Evolutionary conservation across 1,284 basidiomycete genomes (phyloP).

Genomic region (Boletus smithii): DNA sequence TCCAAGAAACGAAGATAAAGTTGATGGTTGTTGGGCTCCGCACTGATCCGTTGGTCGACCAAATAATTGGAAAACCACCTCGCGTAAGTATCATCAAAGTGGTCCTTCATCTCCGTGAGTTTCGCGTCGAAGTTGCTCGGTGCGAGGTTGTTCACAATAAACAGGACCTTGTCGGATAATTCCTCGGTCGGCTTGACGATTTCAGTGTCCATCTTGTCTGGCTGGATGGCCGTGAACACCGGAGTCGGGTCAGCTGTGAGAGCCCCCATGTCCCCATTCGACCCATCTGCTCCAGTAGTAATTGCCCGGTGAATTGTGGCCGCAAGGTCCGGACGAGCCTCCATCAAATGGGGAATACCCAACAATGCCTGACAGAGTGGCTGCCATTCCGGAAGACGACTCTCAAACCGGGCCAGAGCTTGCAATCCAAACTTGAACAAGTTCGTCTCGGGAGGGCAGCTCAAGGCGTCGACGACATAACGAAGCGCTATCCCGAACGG

Average conservation of each 20-base stretch:
- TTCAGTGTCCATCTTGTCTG: constrained; percentile 60
- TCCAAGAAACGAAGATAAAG: constrained; percentile 95
- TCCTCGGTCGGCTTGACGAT: constrained; percentile 79
- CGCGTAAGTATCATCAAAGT: constrained; percentile 80
- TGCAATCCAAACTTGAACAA: constrained; percentile 96
- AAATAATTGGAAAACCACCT: constrained; percentile 98
- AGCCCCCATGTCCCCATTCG: constrained; percentile 39
- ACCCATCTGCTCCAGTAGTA: constrained; percentile 45
- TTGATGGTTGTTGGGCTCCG: constrained; percentile 96
- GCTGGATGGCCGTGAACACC: constrained; percentile 72
- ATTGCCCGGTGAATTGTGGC: constrained; percentile 72
- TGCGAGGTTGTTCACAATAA: constrained; percentile 98
- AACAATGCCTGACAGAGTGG: constrained; percentile 89
- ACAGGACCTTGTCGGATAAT: constrained; percentile 90
- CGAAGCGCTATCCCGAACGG: constrained; percentile 96
- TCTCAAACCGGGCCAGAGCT: constrained; percentile 87
- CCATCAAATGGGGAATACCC: constrained; percentile 83
- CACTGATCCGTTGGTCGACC: constrained; percentile 92
- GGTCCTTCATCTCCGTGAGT: constrained; percentile 75
- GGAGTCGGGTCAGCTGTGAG: constrained; percentile 45
- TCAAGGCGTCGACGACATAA: constrained; percentile 93
- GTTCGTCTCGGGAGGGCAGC: constrained; percentile 86
- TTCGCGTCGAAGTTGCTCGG: constrained; percentile 91
- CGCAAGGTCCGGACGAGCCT: constrained; percentile 85
- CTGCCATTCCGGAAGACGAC: constrained; percentile 89